Conservation (phyloP, 768 basidiomycete genomes). For the Agaricus blazei region DNA sequence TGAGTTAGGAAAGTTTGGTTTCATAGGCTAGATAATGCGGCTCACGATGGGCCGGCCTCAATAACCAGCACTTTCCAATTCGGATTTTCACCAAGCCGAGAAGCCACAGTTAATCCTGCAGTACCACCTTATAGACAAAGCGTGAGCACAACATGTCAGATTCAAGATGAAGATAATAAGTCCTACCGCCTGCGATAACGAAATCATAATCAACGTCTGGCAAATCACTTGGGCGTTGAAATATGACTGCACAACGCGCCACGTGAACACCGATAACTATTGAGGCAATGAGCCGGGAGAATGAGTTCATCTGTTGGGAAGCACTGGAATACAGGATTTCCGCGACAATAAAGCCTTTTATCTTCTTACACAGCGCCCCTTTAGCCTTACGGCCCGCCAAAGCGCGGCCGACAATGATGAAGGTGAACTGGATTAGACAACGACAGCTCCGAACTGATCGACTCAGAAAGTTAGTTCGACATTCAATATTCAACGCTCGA, state of each 20-base stretch:
- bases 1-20: neutral
- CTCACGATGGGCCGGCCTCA: constrained; percentile 11
- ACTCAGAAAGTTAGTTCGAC: too few relatives aligned
- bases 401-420: too few relatives aligned
- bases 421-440: too few relatives aligned
- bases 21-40: neutral
- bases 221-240: neutral
- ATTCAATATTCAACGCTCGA: too few relatives aligned
- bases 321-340: too few relatives aligned
- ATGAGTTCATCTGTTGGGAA: too few relatives aligned
- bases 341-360: too few relatives aligned
- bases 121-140: constrained; percentile 6
- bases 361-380: too few relatives aligned
- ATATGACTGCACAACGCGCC: too few relatives aligned
- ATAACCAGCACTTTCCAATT: constrained; percentile 11
- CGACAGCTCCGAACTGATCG: too few relatives aligned
- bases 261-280: too few relatives aligned
- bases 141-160: neutral
- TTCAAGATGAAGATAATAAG: neutral
- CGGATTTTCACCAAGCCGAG: constrained; percentile 7
- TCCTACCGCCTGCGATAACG: constrained; percentile 11
- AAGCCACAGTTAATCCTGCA: constrained; percentile 4
- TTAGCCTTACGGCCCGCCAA: too few relatives aligned
- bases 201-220: constrained; percentile 2
- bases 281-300: constrained; percentile 25